Evolutionary conservation across 2,329 filamentous ascomycete genomes (phyloP).

Genomic region (Botrytis sinoallii): DNA sequence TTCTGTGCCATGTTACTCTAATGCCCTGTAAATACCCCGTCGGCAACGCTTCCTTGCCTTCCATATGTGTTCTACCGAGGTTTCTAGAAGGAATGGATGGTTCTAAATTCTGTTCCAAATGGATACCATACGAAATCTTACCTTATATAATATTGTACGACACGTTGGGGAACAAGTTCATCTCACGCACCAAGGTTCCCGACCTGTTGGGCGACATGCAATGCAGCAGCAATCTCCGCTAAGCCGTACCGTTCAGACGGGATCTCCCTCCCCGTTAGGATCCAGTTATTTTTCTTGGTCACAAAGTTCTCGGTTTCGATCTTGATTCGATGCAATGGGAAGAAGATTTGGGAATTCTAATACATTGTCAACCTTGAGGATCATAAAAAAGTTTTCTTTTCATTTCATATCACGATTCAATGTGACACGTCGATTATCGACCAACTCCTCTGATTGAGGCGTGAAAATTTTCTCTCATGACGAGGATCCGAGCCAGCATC

Average conservation of each 20-base stretch:
- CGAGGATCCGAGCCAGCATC: neutral
- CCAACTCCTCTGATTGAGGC: neutral
- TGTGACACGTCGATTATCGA: slow-evolving; percentile 3
- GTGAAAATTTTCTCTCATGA: neutral
- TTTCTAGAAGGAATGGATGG: slow-evolving; percentile 19
- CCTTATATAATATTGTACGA: slow-evolving; percentile 1
- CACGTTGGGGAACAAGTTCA: neutral
- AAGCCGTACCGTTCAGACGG: slow-evolving; percentile 17
- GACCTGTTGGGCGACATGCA: slow-evolving; percentile 17
- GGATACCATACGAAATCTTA: slow-evolving; percentile 10
- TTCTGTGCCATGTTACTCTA: slow-evolving; percentile 1
- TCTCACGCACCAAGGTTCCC: slow-evolving; percentile 15
- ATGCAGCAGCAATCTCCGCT: slow-evolving; percentile 18
- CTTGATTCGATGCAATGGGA: neutral
- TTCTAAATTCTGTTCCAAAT: neutral
- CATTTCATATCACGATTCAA: neutral
- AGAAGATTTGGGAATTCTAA: neutral
- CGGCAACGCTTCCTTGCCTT: slow-evolving; percentile 18
- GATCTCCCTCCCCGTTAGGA: slow-evolving; percentile 6
- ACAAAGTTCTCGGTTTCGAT: slow-evolving; percentile 10
- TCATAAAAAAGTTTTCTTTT: neutral
- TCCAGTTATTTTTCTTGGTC: slow-evolving; percentile 8
- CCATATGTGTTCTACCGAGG: slow-evolving; percentile 19
- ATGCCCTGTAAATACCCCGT: slow-evolving; percentile 7
- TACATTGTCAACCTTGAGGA: neutral